phyloP scores from a whole-genome alignment of 208 protist species.

The Leishmania gerbilli region DNA sequence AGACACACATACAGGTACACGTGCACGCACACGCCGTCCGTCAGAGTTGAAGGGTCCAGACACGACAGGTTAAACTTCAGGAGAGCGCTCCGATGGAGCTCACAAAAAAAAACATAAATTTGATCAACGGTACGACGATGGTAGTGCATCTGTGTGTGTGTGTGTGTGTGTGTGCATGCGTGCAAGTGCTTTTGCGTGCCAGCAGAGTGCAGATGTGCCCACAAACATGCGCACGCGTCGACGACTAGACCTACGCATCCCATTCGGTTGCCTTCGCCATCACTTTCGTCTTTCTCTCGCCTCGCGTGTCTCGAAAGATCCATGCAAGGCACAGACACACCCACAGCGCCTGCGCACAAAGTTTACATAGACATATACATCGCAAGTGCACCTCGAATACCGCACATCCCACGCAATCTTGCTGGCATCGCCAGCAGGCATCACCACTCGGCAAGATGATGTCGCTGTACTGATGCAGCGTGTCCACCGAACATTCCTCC shows the following conservation, averaged over 20 bases:
- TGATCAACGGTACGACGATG: constrained; percentile 13
- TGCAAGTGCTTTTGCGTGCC: no score
- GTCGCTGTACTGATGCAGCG: constrained; percentile 47
- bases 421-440: constrained; percentile 47
- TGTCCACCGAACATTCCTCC: not conserved
- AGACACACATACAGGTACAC: not conserved
- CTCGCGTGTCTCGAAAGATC: not conserved
- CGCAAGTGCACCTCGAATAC: not conserved
- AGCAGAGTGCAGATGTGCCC: no score
- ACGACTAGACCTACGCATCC: not conserved
- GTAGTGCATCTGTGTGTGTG: not conserved
- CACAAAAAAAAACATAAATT: constrained; percentile 23
- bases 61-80: constrained; percentile 8
- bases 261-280: not conserved
- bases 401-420: constrained; percentile 10
- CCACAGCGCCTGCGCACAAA: not conserved
- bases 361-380: not conserved
- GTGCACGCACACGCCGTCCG: no score
- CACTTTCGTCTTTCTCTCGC: not conserved
- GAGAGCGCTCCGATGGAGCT: constrained; percentile 35
- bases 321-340: not conserved
- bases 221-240: not conserved
- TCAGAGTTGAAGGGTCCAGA: constrained; percentile 60
- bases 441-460: constrained; percentile 22
- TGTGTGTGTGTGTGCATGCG: not conserved